Conservation (phyloP, 2,329 filamentous ascomycete genomes). For the Pseudocercospora fuligena region DNA sequence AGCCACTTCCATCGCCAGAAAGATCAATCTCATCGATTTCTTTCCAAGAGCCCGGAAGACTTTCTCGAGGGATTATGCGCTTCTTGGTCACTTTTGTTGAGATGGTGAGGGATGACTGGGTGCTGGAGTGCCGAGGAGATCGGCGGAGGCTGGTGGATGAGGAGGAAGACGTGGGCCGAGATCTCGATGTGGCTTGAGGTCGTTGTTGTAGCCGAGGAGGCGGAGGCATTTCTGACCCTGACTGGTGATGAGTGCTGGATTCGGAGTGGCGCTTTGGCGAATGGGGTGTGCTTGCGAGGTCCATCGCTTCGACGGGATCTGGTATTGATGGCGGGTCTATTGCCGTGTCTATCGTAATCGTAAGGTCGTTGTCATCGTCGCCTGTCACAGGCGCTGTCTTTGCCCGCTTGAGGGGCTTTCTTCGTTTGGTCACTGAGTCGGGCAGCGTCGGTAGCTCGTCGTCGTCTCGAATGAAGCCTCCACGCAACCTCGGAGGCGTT, state of each 20-base stretch:
- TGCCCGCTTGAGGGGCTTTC: slow-evolving; percentile 36
- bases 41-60: slow-evolving; percentile 42
- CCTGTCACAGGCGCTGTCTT: slow-evolving; percentile 37
- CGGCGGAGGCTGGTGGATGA: slow-evolving; percentile 6
- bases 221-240: background rate
- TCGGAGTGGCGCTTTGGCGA: background rate
- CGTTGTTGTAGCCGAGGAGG: too few species aligned
- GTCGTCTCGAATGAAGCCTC: background rate
- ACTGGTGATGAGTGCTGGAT: background rate
- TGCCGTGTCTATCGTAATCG: background rate
- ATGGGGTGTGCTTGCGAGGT: slow-evolving; percentile 19
- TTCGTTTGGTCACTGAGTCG: slow-evolving; percentile 40
- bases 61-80: slow-evolving; percentile 38
- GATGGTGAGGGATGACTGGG: background rate
- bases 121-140: slow-evolving; percentile 15
- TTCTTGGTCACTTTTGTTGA: slow-evolving; percentile 20
- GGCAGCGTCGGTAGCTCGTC: slow-evolving; percentile 30
- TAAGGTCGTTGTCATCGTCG: slow-evolving; percentile 19
- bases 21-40: slow-evolving; percentile 38
- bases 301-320: slow-evolving; percentile 26
- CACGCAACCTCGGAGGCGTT: slow-evolving; percentile 25
- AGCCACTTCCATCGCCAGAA: slow-evolving; percentile 35
- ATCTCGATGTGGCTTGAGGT: background rate
- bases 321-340: background rate
- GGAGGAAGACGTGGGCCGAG: background rate